Percentiles rank a stretch among this genome's conserved stretches.
phyloP scores from a whole-genome alignment of 2,329 filamentous ascomycete genomes.

The Conoideocrella luteorostrata region DNA sequence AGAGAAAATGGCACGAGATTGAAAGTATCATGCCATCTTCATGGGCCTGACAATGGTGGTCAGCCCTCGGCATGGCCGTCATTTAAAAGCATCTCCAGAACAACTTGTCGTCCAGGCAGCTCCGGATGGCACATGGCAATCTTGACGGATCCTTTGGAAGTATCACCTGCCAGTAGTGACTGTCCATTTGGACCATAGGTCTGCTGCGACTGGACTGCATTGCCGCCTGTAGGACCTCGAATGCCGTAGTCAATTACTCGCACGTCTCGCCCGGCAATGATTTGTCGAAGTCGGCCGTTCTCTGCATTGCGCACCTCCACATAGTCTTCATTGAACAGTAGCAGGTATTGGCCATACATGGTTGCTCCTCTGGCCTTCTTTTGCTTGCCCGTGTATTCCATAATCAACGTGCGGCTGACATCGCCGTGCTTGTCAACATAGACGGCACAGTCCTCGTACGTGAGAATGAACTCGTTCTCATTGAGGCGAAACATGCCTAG shows the following conservation, averaged over 20 bases:
- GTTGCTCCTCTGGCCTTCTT: conserved; percentile 75
- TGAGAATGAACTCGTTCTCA: conserved; percentile 85
- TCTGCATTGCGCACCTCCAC: conserved; percentile 96
- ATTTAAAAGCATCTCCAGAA: conserved; percentile 88
- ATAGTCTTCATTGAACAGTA: conserved; percentile 93
- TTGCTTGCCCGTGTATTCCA: conserved; percentile 94
- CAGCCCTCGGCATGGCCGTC: conserved; percentile 60
- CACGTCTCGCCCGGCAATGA: conserved; percentile 87
- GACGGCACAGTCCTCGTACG: conserved; percentile 92
- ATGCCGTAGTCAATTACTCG: conserved; percentile 83
- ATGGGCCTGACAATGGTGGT: background rate
- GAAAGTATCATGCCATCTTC: background rate
- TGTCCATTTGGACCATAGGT: conserved; percentile 28
- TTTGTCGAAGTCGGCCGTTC: conserved; percentile 87
- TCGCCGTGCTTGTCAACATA: conserved; percentile 99
- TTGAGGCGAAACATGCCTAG: conserved; percentile 95
- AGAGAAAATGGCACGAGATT: too few relatives aligned
- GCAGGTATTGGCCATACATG: conserved; percentile 83
- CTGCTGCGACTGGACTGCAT: conserved; percentile 28
- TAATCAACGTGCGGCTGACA: conserved; percentile 86
- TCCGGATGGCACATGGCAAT: conserved; percentile 93
- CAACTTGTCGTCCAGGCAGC: conserved; percentile 73
- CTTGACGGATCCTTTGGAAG: conserved; percentile 74
- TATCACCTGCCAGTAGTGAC: conserved; percentile 32
- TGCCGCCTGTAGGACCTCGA: conserved; percentile 51